Conservation (phyloP, 345 rosid species). For the Dovyalis caffra region DNA sequence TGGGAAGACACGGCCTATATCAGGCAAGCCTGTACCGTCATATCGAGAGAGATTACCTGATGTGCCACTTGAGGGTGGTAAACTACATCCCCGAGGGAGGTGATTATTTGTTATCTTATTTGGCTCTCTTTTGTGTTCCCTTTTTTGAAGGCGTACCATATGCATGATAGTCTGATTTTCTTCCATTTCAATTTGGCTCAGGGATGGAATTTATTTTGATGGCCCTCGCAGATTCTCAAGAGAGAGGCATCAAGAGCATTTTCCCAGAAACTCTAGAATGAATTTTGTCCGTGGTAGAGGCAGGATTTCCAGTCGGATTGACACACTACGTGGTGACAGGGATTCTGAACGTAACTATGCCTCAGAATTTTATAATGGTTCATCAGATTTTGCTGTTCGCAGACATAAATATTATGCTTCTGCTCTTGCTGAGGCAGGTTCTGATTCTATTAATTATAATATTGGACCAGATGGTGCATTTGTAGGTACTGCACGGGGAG, state of each 20-base stretch:
- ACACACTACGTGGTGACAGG: conserved; percentile 39
- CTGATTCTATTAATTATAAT: conserved; percentile 50
- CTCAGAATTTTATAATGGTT: conserved; percentile 39
- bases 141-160: conserved; percentile 2
- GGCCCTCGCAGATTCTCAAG: conserved; percentile 14
- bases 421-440: conserved; percentile 35
- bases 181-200: conserved; percentile 28
- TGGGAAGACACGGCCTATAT: conserved; percentile 40
- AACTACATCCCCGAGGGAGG: conserved; percentile 63
- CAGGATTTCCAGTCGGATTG: conserved; percentile 53
- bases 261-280: conserved; percentile 52
- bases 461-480: conserved; percentile 45
- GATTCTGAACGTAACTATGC: conserved; percentile 46
- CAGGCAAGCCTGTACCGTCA: conserved; percentile 44
- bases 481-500: conserved; percentile 55
- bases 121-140: conserved; percentile 9
- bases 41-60: conserved; percentile 58
- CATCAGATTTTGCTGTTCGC: conserved; percentile 34
- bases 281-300: conserved; percentile 57
- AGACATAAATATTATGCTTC: conserved; percentile 42
- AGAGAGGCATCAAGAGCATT: conserved; percentile 50
- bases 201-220: conserved; percentile 39
- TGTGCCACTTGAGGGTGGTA: conserved; percentile 49
- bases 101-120: conserved; percentile 41
- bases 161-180: conserved; percentile 6